phyloP scores from a whole-genome alignment of 2,329 filamentous ascomycete genomes.

The Aaosphaeria pasadenensis region DNA sequence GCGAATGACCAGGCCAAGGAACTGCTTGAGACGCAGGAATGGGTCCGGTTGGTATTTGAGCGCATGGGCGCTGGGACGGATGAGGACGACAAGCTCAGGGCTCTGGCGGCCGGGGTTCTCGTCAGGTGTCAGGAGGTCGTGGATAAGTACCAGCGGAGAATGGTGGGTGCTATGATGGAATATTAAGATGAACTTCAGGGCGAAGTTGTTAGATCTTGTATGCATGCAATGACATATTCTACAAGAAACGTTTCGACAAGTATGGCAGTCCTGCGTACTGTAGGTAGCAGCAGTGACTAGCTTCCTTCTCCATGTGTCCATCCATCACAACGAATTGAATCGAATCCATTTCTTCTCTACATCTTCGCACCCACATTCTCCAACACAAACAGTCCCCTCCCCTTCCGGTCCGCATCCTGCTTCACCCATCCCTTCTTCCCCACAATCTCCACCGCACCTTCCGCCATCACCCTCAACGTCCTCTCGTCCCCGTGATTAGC shows the following conservation, averaged over 20 bases:
- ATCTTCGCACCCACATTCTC: slow-evolving; percentile 3
- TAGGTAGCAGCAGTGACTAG: no score
- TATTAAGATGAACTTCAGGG: slow-evolving; percentile 15
- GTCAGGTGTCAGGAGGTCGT: slow-evolving; percentile 78
- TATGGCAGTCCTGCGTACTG: no score
- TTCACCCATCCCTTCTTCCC: slow-evolving; percentile 49
- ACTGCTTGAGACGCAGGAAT: slow-evolving; percentile 82
- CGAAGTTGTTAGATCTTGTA: background rate
- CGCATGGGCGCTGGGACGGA: slow-evolving; percentile 40
- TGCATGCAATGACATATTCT: no score
- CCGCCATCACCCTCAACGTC: slow-evolving; percentile 47
- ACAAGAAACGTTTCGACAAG: no score
- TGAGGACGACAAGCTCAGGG: slow-evolving; percentile 78
- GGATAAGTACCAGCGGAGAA: slow-evolving; percentile 72
- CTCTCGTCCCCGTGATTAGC: slow-evolving; percentile 55
- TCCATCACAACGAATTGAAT: no score
- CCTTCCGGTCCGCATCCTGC: slow-evolving; percentile 22
- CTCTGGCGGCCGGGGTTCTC: slow-evolving; percentile 72
- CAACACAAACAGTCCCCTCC: slow-evolving; percentile 28
- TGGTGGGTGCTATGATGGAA: slow-evolving; percentile 67
- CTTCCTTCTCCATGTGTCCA: no score
- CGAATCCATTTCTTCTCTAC: slow-evolving; percentile 1
- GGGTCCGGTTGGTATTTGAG: slow-evolving; percentile 76
- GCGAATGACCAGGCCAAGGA: slow-evolving; percentile 73
- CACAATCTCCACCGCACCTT: slow-evolving; percentile 46